phyloP scores from a whole-genome alignment of 2,329 filamentous ascomycete genomes.

The Calycina herbarum region DNA sequence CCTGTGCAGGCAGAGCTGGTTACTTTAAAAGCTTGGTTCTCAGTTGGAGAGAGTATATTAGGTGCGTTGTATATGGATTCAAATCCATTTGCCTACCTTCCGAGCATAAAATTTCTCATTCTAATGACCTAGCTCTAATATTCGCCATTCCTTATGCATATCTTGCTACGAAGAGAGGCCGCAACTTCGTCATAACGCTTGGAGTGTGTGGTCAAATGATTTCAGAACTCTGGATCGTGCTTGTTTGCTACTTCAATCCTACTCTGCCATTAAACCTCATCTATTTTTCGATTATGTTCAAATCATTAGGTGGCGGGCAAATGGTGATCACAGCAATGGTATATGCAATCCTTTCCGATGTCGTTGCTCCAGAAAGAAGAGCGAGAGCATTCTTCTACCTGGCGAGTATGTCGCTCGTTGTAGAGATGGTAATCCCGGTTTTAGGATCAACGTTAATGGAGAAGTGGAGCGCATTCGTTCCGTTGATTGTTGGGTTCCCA shows the following conservation, averaged over 20 bases:
- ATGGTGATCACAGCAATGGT: neutral
- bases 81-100: neutral
- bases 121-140: neutral
- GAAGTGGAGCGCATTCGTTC: neutral
- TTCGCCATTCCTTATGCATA: neutral
- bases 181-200: neutral
- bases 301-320: neutral
- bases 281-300: neutral
- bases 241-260: slow-evolving; percentile 1
- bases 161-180: neutral
- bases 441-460: neutral
- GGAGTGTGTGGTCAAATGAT: neutral
- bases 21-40: neutral
- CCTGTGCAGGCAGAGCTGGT: neutral
- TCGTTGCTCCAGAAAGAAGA: neutral
- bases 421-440: neutral
- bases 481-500: neutral
- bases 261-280: neutral
- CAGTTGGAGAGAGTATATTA: neutral
- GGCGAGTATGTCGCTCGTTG: neutral
- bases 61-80: neutral
- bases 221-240: neutral
- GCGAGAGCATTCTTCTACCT: neutral
- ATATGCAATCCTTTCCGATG: neutral
- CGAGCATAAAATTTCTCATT: neutral